Evolutionary conservation across 148 eudicot species (phyloP).

Genomic region (Persicaria maculosa): DNA sequence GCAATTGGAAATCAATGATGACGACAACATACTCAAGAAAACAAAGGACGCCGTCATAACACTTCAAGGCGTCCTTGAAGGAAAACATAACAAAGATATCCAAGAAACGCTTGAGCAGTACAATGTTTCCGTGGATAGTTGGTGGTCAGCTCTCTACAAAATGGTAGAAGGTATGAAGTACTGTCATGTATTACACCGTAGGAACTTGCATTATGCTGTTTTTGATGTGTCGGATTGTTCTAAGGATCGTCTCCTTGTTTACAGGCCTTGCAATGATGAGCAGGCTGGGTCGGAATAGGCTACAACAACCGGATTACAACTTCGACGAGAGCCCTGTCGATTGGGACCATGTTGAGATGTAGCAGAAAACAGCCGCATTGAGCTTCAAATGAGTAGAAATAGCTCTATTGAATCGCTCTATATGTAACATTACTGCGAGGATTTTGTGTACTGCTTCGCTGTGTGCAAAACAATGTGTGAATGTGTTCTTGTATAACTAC

Average conservation of each 20-base stretch:
- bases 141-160: conserved; percentile 89
- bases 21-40: conserved; percentile 41
- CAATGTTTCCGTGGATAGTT: conserved; percentile 58
- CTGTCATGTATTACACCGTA: background rate
- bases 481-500: too few relatives aligned
- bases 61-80: conserved; percentile 62
- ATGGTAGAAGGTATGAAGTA: conserved; percentile 65
- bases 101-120: conserved; percentile 55
- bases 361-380: background rate
- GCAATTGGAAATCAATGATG: conserved; percentile 37
- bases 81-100: conserved; percentile 61
- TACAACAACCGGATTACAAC: conserved; percentile 37
- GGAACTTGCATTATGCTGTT: background rate
- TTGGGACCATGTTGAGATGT: conserved; percentile 46
- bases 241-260: background rate
- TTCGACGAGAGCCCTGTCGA: conserved; percentile 20
- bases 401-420: too few relatives aligned
- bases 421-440: too few relatives aligned
- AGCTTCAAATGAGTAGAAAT: background rate
- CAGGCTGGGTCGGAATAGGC: conserved; percentile 54
- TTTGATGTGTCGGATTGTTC: background rate
- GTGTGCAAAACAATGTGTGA: too few relatives aligned
- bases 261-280: conserved; percentile 73
- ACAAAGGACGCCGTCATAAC: conserved; percentile 75
- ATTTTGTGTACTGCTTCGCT: too few relatives aligned